Base-by-base conservation (phyloP, 2,329 filamentous ascomycete genomes). In the Aspergillus sp. region DNA sequence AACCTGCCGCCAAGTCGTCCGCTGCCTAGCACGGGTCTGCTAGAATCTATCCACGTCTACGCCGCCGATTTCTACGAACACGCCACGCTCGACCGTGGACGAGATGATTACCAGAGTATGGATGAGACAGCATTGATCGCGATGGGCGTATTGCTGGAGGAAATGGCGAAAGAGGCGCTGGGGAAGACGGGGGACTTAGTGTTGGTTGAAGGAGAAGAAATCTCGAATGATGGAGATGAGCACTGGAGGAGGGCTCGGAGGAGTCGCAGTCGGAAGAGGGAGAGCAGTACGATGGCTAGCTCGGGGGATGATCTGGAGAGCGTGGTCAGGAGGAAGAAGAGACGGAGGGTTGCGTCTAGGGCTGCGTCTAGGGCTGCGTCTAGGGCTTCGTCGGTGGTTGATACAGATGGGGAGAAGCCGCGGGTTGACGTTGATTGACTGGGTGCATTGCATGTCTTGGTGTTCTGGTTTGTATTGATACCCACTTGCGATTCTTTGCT, bases 111-210 rank as follows among this genome's bases (percentile, higher is more conserved):
- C 54, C 69, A 68, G 42, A 79, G 73, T 49, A 72, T 84, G 70
- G 78, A 83, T 48, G 80, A 81, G 61, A 82, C 78, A 6, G 79
- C 80, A 1, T 59, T 84, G 46, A 70, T 83, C 52, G 78, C 79
- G 1, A 59, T 82, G 54, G 79, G 80, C 0, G 75, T 83, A 9
- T 55, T 84, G 32, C 58, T 83, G 28, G 81, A 84, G 62, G 80
- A 83, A 59, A 68, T 74, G 26, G 72, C 72, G 0, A 68, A 64
- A 36, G 72, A 76, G 38, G 57, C 68, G 3, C 58, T 83, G 12
- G 79, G 78, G 2, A 67, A 76, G 43, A 81, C 74, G 2, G 80
- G 80, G 0, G 76, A 83, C 60, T 60, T 82, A 54, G 75, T 74
- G 0, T 73, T 83, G 46, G 68, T 79, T 3, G 78, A 82, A 55